A percentile compares a stretch with the other conserved stretches of the same genome.
Conservation (phyloP, 257 asterid species). For the Gentiana straminea region DNA sequence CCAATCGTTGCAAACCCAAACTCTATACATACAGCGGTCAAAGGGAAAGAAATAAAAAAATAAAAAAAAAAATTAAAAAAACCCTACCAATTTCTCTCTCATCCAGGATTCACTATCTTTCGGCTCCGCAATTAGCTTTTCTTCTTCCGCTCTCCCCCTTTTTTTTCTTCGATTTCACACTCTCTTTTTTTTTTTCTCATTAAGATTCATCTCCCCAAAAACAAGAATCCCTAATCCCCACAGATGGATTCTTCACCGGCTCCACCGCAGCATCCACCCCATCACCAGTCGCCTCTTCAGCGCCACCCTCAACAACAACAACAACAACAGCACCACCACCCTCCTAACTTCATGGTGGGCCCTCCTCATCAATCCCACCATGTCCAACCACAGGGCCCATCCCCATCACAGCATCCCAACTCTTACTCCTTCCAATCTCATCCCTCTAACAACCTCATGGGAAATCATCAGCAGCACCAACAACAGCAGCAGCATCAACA, state of each 20-base stretch:
- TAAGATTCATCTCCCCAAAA: background rate
- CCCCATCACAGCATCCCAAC: conserved; percentile 8
- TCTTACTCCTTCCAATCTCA: conserved; percentile 3
- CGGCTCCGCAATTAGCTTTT: conserved; percentile 8
- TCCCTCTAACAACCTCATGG: background rate
- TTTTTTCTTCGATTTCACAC: background rate
- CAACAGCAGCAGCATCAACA: conserved; percentile 9
- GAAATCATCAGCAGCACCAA: conserved; percentile 1
- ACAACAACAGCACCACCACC: conserved; percentile 12
- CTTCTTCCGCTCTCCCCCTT: background rate
- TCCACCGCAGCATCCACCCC: conserved; percentile 18
- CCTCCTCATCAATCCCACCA: background rate
- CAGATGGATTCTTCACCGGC: conserved; percentile 18
- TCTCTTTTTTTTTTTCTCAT: background rate
- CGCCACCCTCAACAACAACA: conserved; percentile 6
- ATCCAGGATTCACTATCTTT: conserved; percentile 7
- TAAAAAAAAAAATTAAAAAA: background rate
- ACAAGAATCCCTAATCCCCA: background rate
- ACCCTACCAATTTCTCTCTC: conserved; percentile 8
- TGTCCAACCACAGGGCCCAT: conserved; percentile 5
- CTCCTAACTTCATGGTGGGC: too few relatives aligned
- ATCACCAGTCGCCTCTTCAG: background rate
- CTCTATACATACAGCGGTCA: too few relatives aligned
- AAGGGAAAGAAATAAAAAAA: background rate
- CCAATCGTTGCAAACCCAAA: too few relatives aligned